Conservation (phyloP, 1,284 basidiomycete genomes). For the Ustilago bromivora region DNA sequence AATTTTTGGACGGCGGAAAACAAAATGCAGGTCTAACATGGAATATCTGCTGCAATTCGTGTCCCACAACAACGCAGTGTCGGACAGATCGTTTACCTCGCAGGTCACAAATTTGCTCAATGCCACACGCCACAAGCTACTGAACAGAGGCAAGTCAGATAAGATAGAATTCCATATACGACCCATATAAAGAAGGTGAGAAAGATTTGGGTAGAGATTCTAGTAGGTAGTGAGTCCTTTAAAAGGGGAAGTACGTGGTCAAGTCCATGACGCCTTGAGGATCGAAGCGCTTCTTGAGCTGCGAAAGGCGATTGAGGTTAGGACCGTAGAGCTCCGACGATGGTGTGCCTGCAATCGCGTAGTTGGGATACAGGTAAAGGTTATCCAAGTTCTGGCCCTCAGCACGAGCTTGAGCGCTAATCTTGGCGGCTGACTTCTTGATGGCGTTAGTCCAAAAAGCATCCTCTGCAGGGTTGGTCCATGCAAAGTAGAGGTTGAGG, state of each 20-base stretch:
- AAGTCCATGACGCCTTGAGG: slow-evolving; percentile 55
- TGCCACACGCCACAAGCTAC: background rate
- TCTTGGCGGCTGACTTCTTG: slow-evolving; percentile 33
- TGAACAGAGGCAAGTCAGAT: background rate
- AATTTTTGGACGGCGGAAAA: background rate
- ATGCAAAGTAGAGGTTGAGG: slow-evolving; percentile 60
- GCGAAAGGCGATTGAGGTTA: slow-evolving; percentile 41
- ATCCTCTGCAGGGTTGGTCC: slow-evolving; percentile 53
- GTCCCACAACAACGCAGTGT: background rate
- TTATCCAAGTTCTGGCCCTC: slow-evolving; percentile 59
- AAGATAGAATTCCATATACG: background rate
- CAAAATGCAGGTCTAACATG: background rate
- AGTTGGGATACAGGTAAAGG: slow-evolving; percentile 58
- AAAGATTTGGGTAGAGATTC: background rate
- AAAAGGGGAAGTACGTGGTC: slow-evolving; percentile 58
- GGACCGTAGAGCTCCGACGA: slow-evolving; percentile 38
- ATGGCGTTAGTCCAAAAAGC: slow-evolving; percentile 48
- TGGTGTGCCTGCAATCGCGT: slow-evolving; percentile 52
- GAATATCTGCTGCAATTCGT: background rate
- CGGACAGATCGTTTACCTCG: too few species aligned
- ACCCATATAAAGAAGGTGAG: background rate
- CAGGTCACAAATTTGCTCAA: background rate
- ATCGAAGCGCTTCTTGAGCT: slow-evolving; percentile 43
- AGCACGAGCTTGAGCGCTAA: slow-evolving; percentile 36
- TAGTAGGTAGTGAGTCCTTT: background rate